These are phyloP conservation scores for Arctium lappa DNA, from an alignment of 129 eudicot species.

Conservation along the genomic window DNA sequence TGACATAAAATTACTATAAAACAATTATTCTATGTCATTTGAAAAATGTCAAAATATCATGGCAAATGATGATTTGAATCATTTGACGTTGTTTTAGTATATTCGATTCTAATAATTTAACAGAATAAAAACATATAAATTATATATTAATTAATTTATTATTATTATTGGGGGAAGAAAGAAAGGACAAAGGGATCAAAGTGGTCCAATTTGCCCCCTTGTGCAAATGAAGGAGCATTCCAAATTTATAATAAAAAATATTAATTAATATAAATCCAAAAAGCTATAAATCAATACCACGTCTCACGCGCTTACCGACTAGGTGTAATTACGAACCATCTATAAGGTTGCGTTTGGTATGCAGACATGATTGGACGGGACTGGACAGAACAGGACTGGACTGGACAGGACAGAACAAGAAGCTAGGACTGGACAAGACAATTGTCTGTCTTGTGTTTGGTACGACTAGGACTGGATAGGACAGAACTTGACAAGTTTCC, in stretches of 20 bases:
- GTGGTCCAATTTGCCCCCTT: constrained; percentile 36
- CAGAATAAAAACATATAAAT: not conserved
- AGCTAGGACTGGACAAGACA: too few species aligned
- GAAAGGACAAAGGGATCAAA: constrained; percentile 26
- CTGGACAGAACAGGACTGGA: too few species aligned
- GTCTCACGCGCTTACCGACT: not conserved
- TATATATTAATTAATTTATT: not conserved
- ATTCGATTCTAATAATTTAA: not conserved
- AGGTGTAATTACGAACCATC: not conserved
- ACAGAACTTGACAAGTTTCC: too few species aligned
- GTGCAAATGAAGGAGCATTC: constrained; percentile 33
- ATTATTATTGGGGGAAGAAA: not conserved
- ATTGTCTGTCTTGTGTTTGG: too few species aligned
- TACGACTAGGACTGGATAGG: too few species aligned
- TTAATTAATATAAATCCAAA: not conserved
- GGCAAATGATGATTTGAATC: not conserved
- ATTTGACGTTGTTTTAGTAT: not conserved
- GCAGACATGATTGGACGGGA: too few species aligned
- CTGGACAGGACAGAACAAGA: too few species aligned
- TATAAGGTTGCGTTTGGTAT: too few species aligned
- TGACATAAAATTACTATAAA: too few species aligned
- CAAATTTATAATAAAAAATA: not conserved
- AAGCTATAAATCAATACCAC: not conserved
- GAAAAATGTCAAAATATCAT: too few species aligned
- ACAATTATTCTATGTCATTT: too few species aligned